Percentiles rank a stretch among this genome's conserved stretches.
phyloP scores from a whole-genome alignment of 148 eudicot species.

The Nepenthes gracilis region DNA sequence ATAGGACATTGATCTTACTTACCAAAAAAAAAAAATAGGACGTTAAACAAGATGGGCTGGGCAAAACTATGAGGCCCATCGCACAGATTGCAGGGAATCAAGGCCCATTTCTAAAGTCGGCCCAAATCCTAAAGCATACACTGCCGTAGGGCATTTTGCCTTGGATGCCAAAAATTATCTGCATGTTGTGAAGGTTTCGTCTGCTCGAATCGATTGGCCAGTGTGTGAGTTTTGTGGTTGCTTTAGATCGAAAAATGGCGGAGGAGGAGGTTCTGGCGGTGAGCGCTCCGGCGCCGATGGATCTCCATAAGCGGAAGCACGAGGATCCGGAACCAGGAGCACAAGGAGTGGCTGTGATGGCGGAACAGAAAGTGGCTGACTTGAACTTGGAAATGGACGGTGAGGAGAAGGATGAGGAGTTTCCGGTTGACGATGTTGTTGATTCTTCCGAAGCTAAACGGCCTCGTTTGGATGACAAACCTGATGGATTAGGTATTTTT shows the following conservation, averaged over 20 bases:
- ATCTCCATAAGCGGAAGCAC: conserved; percentile 55
- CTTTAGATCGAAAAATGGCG: conserved; percentile 32
- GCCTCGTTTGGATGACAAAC: conserved; percentile 44
- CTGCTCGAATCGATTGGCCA: neutral
- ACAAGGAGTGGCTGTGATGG: conserved; percentile 2
- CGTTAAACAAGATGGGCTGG: too few relatives aligned
- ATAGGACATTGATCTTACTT: too few relatives aligned
- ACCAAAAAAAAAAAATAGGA: too few relatives aligned
- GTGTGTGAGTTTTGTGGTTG: neutral
- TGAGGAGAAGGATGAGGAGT: neutral
- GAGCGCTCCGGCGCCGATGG: conserved; percentile 16
- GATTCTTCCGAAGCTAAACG: conserved; percentile 46
- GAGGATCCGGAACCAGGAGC: conserved; percentile 40
- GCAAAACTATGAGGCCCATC: too few relatives aligned
- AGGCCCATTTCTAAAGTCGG: too few relatives aligned
- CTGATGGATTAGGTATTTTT: conserved; percentile 28
- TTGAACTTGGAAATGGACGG: conserved; percentile 13
- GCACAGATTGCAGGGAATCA: too few relatives aligned
- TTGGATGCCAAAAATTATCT: too few relatives aligned
- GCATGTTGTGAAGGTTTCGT: neutral
- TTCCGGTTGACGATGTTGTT: conserved; percentile 8
- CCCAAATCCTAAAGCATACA: too few relatives aligned
- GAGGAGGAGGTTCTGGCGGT: conserved; percentile 26
- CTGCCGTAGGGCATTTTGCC: too few relatives aligned
- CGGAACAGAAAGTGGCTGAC: conserved; percentile 10